phyloP scores from a whole-genome alignment of 257 asterid species.

The Capsicum chinense region DNA sequence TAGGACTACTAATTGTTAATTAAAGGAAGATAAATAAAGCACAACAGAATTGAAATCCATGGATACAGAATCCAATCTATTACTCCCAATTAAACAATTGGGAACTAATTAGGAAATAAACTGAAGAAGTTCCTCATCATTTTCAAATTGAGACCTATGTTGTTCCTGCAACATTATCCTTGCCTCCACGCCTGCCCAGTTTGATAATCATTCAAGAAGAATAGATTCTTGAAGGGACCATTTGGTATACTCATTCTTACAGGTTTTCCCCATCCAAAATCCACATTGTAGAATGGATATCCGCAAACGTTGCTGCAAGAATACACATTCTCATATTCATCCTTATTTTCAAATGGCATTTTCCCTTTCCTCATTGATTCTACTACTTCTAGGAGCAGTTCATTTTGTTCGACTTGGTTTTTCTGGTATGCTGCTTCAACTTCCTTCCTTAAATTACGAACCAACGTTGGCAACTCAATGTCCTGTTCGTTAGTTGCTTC shows the following conservation, averaged over 20 bases:
- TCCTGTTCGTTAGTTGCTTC: background rate
- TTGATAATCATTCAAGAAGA: background rate
- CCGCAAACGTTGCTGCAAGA: background rate
- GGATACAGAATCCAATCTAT: no score
- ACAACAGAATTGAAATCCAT: no score
- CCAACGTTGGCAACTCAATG: background rate
- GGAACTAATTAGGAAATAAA: background rate
- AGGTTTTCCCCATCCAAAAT: slow-evolving; percentile 16
- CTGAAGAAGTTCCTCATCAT: background rate
- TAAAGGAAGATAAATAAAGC: no score
- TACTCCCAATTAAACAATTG: background rate
- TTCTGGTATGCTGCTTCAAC: background rate
- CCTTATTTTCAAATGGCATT: background rate
- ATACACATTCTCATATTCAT: background rate
- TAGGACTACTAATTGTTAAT: no score
- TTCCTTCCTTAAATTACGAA: background rate
- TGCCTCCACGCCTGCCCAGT: background rate
- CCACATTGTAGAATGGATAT: background rate
- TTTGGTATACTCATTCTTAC: background rate
- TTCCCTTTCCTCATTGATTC: background rate
- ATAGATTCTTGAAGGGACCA: background rate
- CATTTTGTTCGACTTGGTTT: background rate
- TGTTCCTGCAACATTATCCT: background rate
- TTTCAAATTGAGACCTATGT: background rate
- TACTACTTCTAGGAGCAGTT: background rate